These are phyloP conservation scores for Xylaria flabelliformis DNA, from an alignment of 495 filamentous ascomycete species.

Conservation along the genomic window DNA sequence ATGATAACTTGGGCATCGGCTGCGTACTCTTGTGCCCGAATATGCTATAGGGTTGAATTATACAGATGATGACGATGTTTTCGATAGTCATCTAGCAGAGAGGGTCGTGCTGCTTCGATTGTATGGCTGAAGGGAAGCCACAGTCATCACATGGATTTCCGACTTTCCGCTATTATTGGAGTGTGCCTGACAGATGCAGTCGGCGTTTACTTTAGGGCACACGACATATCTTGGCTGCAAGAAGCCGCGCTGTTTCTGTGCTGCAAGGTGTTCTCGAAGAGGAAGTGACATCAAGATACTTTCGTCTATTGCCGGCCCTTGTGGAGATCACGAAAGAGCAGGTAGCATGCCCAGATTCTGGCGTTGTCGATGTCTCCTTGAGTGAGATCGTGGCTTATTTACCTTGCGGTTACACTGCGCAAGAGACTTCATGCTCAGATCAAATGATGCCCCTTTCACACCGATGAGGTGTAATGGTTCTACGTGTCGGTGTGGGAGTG, in stretches of 20 bases:
- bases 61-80: not conserved
- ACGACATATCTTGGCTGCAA: not conserved
- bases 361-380: not conserved
- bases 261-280: not conserved
- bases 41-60: not conserved
- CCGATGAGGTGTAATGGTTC: not conserved
- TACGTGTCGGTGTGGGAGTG: not conserved
- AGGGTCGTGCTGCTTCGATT: not conserved
- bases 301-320: not conserved
- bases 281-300: not conserved
- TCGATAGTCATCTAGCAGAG: not conserved
- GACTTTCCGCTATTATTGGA: not conserved
- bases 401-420: not conserved
- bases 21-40: not conserved
- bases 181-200: conserved; percentile 1
- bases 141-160: not conserved
- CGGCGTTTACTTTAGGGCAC: not conserved
- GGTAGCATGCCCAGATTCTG: not conserved
- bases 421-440: not conserved
- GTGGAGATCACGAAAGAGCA: not conserved
- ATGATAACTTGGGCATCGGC: not conserved
- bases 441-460: not conserved
- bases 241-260: not conserved
- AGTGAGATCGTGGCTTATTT: not conserved
- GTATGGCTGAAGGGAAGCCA: not conserved